Evolutionary conservation across 2,329 filamentous ascomycete genomes (phyloP), one percentile per base, ranked within the genome.

Genomic region (Fusarium chlamydosporum): DNA sequence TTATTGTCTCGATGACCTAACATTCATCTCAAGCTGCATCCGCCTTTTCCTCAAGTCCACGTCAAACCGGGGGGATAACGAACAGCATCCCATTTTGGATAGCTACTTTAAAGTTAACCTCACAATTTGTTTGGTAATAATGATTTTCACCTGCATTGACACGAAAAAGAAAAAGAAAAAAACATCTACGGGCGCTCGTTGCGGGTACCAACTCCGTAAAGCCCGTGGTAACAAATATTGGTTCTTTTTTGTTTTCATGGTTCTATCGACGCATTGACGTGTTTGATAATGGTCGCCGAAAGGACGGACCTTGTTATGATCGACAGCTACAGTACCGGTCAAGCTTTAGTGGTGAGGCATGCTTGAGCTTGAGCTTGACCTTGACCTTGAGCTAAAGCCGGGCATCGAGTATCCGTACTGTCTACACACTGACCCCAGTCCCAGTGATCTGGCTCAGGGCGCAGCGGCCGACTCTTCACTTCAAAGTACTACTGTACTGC

Each of bases 371-470:
- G 45, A 53, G 45, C 45, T 56, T 23, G 26, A 66, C 47, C 55
- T 54, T 60, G 45, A 53, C 38, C 45, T 56, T 23, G 45, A 53
- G 48, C 56, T 48, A 18, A 20, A 16, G 18, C 37, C 34, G n/a
- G n/a, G n/a, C n/a, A 34, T 23, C 33, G 40, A 16, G 5, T 23
- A 23, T 23, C 23, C 23, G 23, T 23, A 23, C 23, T 23, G 5
- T 23, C 23, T 29, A 29, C 29, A 29, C 29, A 8, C 10, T 29
- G 29, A 29, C 7, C n/a, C 31, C 46, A 68, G 65, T 64, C 61
- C 66, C 65, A 69, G 61, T 62, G 66, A 69, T 69, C 54, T 68
- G 65, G 65, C 64, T 67, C 65, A 68, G 65, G 65, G 65, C 65
- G 60, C 65, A 55, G 65, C 65, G 65, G 66, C 61, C 56, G 66